Conservation (phyloP, 257 asterid species). For the Coffea canephora region DNA sequence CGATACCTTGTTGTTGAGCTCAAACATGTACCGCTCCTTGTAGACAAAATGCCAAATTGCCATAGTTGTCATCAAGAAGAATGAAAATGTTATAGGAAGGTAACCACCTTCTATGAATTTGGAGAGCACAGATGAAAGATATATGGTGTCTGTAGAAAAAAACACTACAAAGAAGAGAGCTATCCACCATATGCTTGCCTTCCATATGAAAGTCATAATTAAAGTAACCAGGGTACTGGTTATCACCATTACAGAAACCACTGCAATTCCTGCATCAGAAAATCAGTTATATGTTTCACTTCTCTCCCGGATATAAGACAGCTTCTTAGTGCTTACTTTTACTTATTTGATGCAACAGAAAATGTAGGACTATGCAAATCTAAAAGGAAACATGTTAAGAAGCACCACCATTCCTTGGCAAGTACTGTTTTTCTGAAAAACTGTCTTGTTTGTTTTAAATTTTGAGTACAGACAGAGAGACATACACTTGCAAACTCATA, state of each 20-base stretch:
- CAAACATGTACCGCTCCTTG: constrained; percentile 47
- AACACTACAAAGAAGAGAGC: constrained; percentile 35
- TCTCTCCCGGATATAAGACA: not conserved
- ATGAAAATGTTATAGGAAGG: constrained; percentile 53
- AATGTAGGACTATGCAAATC: too few relatives aligned
- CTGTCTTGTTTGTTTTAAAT: too few relatives aligned
- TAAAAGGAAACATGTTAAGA: too few relatives aligned
- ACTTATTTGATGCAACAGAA: not conserved
- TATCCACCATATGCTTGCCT: constrained; percentile 54
- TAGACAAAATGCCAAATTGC: constrained; percentile 63
- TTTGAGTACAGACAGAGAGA: too few relatives aligned
- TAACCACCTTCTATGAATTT: constrained; percentile 71
- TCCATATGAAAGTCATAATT: constrained; percentile 68
- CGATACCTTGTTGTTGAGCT: constrained; percentile 63
- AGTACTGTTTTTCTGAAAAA: too few relatives aligned
- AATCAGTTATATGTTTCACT: not conserved
- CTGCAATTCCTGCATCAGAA: constrained; percentile 55
- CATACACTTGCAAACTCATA: too few relatives aligned
- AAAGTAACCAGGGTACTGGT: constrained; percentile 52
- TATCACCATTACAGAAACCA: constrained; percentile 63
- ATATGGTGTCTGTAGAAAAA: constrained; percentile 34
- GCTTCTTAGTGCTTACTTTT: not conserved
- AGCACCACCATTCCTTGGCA: too few relatives aligned
- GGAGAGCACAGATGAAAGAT: constrained; percentile 50
- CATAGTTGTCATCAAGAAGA: constrained; percentile 50